Evolutionary conservation across 352 stramenopile species (phyloP), one percentile per base, ranked within the genome.

Genomic region (Phytophthora aleatoria): DNA sequence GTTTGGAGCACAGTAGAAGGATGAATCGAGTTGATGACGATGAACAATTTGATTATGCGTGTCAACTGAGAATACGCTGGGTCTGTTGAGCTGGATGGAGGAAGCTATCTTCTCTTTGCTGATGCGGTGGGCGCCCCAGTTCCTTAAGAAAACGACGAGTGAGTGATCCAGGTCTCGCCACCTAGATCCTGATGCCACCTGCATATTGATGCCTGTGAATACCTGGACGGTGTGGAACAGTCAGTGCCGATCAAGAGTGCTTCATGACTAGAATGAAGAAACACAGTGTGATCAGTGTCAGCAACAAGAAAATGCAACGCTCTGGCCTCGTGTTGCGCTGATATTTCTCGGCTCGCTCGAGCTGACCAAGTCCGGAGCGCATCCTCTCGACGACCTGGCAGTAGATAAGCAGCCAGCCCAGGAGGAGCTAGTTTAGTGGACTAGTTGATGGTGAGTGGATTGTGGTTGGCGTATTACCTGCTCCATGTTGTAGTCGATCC

Each of bases 401-500:
- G 12, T 49, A 8, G 3, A 20, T 33, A 12, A 51, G 15, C 20
- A 15, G 41, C 1, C 15, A 16, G 11, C 3, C 20, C 11, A 43
- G n/a, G 7, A 24, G 3, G 2, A 55, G 20, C 51, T 16, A 54
- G 11, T 39, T 27, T 30, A 7, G 4, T 26, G n/a, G 15, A 48
- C 12, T 50, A 35, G 20, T 39, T 42, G 7, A 15, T 13, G 28
- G 35, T 11, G 24, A 47, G 6, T 47, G n/a, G 20, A 61, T 10
- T 27, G 27, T 24, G 8, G n/a, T 10, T 27, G 12, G 10, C 7
- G 24, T 12, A 6, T 47, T 66, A 92, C 85, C 79, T 92, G 81
- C 31, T 91, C 81, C 82, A 94, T 93, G 73, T 94, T 94, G 76
- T 91, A 94, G 70, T 94, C 86, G 56, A 94, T 94, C 5, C 86